Evolutionary conservation across 768 basidiomycete genomes (phyloP).

Genomic region (Pleurotus cornucopiae): DNA sequence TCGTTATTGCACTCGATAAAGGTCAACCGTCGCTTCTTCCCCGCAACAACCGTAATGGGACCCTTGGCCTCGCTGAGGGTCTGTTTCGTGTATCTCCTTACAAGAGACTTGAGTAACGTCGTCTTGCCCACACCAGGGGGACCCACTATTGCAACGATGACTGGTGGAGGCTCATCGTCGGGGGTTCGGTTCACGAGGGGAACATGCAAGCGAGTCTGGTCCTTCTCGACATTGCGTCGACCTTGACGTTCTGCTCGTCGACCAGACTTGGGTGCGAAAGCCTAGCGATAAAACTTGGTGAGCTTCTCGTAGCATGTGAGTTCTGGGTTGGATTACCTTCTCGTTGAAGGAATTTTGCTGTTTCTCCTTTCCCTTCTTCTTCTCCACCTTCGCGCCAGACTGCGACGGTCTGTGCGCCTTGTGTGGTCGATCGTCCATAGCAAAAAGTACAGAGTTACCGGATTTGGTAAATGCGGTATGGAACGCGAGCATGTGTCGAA

Average conservation of each 20-base stretch:
- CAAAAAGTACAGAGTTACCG: background rate
- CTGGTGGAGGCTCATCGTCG: constrained; percentile 85
- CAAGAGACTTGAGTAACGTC: constrained; percentile 86
- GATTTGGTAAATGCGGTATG: background rate
- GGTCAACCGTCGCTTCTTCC: constrained; percentile 90
- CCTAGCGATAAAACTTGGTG: constrained; percentile 37
- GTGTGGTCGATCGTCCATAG: constrained; percentile 74
- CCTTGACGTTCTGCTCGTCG: constrained; percentile 86
- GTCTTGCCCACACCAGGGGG: constrained; percentile 97
- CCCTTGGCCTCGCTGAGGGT: constrained; percentile 86
- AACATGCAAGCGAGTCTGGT: constrained; percentile 93
- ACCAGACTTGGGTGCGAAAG: constrained; percentile 91
- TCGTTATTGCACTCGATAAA: constrained; percentile 98
- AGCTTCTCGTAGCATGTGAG: background rate
- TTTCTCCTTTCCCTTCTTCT: constrained; percentile 72
- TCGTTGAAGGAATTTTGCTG: constrained; percentile 77
- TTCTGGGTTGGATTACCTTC: constrained; percentile 44
- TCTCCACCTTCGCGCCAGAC: constrained; percentile 69
- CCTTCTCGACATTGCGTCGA: constrained; percentile 85
- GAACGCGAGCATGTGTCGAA: background rate
- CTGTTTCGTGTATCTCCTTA: constrained; percentile 92
- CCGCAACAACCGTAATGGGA: constrained; percentile 90
- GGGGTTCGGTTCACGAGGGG: constrained; percentile 95
- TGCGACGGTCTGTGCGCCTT: constrained; percentile 78
- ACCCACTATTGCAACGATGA: constrained; percentile 92